Conservation (phyloP, 2,329 filamentous ascomycete genomes). For the Pyrenochaeta sp. region DNA sequence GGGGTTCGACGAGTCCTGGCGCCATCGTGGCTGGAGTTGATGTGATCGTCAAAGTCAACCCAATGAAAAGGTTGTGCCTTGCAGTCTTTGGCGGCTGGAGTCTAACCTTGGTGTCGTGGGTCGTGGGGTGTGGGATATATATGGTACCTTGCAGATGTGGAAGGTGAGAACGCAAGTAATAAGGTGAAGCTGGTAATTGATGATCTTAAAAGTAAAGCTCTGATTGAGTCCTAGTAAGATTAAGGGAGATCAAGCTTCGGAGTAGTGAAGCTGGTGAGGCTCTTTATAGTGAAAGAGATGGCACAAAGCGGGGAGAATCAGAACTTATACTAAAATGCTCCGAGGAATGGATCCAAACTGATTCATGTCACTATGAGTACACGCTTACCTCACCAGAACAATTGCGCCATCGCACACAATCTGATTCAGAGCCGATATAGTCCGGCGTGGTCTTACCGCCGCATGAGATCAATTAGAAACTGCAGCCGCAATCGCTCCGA, state of each 20-base stretch:
- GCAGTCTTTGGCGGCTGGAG: not conserved
- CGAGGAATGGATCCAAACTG: slow-evolving; percentile 4
- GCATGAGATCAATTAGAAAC: slow-evolving; percentile 4
- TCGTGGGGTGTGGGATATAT: not conserved
- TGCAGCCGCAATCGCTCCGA: slow-evolving; percentile 9
- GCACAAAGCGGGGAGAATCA: not conserved
- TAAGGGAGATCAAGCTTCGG: not conserved
- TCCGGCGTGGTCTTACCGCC: slow-evolving; percentile 5
- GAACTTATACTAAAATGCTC: slow-evolving; percentile 20
- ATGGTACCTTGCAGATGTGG: not conserved
- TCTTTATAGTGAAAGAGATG: not conserved
- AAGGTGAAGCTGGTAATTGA: not conserved
- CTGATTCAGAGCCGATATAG: slow-evolving; percentile 8
- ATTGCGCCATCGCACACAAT: slow-evolving; percentile 50
- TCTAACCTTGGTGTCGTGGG: not conserved
- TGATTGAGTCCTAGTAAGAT: no score
- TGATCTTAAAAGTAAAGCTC: no score
- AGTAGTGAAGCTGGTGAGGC: not conserved
- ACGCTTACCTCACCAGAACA: slow-evolving; percentile 13
- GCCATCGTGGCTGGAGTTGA: slow-evolving; percentile 31
- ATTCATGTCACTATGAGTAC: slow-evolving; percentile 17
- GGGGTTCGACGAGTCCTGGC: slow-evolving; percentile 42
- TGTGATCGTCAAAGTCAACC: not conserved
- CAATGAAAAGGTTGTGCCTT: slow-evolving; percentile 1
- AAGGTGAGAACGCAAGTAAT: no score